Conservation (phyloP, 805 yeast species). For the Metschnikowia continentalis region DNA sequence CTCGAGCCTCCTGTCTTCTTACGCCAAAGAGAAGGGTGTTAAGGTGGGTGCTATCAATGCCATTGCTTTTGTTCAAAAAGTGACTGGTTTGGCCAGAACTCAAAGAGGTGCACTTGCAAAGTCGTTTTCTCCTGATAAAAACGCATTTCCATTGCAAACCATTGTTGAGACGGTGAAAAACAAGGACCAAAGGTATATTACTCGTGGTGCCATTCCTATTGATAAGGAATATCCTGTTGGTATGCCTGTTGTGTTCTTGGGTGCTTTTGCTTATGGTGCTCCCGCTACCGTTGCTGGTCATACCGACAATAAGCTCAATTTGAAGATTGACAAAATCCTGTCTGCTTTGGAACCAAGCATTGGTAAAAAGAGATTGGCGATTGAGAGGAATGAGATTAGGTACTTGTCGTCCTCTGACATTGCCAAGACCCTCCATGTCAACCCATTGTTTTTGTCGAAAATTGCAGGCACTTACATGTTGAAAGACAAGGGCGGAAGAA, state of each 20-base stretch:
- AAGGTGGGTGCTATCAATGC: constrained; percentile 50
- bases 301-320: constrained; percentile 44
- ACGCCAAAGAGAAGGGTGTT: constrained; percentile 59
- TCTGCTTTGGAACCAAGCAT: constrained; percentile 53
- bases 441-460: constrained; percentile 66
- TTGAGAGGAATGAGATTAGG: constrained; percentile 51
- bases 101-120: constrained; percentile 72
- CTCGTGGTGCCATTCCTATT: constrained; percentile 71
- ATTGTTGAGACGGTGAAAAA: constrained; percentile 71
- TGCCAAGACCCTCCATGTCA: constrained; percentile 51
- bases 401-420: constrained; percentile 67
- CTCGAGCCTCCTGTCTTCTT: constrained; percentile 37
- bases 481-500: constrained; percentile 41
- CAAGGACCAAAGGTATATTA: constrained; percentile 68
- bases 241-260: constrained; percentile 71
- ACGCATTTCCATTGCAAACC: constrained; percentile 70
- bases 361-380: constrained; percentile 56
- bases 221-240: constrained; percentile 77
- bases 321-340: constrained; percentile 40
- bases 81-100: constrained; percentile 72
- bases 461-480: constrained; percentile 72
- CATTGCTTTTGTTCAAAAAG: constrained; percentile 66
- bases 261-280: constrained; percentile 85
- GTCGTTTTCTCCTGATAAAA: constrained; percentile 53
- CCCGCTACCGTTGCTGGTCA: constrained; percentile 66